Evolutionary conservation across 306 rosid genomes (phyloP).

Genomic region (Echinosophora koreensis): DNA sequence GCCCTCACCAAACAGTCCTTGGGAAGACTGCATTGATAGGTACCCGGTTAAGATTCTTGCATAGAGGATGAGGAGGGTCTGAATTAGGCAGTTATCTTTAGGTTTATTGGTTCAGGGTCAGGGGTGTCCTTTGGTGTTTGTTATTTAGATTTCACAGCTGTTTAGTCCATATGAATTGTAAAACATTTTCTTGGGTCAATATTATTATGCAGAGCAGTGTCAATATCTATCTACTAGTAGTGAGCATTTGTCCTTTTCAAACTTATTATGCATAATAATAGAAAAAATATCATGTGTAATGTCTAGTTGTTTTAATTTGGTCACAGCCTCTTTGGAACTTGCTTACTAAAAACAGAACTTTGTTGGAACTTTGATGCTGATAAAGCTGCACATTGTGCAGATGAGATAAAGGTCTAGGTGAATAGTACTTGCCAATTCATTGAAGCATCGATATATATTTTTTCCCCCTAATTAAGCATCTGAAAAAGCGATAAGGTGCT

Average conservation of each 20-base stretch:
- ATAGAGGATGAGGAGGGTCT: slow-evolving; percentile 30
- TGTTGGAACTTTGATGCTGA: slow-evolving; percentile 33
- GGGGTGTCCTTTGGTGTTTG: no score
- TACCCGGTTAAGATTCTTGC: slow-evolving; percentile 60
- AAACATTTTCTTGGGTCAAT: slow-evolving; percentile 19
- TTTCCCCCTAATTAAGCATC: slow-evolving; percentile 15
- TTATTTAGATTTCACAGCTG: no score
- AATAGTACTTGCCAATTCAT: slow-evolving; percentile 33
- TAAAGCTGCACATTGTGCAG: slow-evolving; percentile 32
- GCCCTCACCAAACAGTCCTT: slow-evolving; percentile 61
- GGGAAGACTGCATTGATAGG: slow-evolving; percentile 73
- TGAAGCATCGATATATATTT: not conserved
- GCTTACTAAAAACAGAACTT: not conserved
- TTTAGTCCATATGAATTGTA: slow-evolving; percentile 11
- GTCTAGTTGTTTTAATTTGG: not conserved
- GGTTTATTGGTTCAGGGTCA: slow-evolving; percentile 27
- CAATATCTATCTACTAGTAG: not conserved
- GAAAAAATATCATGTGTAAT: not conserved
- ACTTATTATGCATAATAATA: not conserved
- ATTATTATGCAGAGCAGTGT: slow-evolving; percentile 38
- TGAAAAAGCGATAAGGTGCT: slow-evolving; percentile 18
- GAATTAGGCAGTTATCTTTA: no score
- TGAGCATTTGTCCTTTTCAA: slow-evolving; percentile 12
- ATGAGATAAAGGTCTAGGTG: slow-evolving; percentile 9
- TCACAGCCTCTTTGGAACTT: not conserved